Evolutionary conservation across 768 basidiomycete genomes (phyloP).

Genomic region (Pisolithus microcarpus): DNA sequence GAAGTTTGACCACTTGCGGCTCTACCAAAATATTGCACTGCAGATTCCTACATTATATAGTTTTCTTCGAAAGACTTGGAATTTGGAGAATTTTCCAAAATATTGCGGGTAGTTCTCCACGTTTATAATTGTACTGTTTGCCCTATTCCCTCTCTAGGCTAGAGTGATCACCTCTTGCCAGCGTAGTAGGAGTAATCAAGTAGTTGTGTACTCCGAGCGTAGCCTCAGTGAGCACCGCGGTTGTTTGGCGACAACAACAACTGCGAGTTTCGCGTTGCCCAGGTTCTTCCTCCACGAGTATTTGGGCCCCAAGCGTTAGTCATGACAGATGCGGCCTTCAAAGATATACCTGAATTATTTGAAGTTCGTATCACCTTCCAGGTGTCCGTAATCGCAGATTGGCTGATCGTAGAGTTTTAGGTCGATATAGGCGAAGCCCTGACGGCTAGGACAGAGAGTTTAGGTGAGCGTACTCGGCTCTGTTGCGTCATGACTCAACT

Average conservation of each 20-base stretch:
- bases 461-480: constrained; percentile 50
- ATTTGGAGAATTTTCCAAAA: no score
- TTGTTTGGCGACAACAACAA: constrained; percentile 26
- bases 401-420: constrained; percentile 29
- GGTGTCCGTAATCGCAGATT: background rate
- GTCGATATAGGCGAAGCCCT: constrained; percentile 88
- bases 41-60: no score
- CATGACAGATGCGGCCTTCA: constrained; percentile 72
- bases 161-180: no score
- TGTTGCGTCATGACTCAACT: background rate
- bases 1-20: no score
- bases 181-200: background rate
- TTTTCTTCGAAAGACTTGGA: no score
- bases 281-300: constrained; percentile 1
- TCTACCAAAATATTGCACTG: no score
- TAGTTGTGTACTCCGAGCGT: background rate
- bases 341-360: constrained; percentile 94
- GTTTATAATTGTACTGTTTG: no score
- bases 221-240: background rate
- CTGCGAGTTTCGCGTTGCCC: constrained; percentile 15
- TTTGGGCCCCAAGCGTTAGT: constrained; percentile 3
- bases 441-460: constrained; percentile 82
- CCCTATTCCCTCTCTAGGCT: no score
- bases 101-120: no score
- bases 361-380: constrained; percentile 50